Percentiles rank a stretch among this genome's conserved stretches.
phyloP scores from a whole-genome alignment of 257 asterid genomes.

The Gardenia jasminoides region DNA sequence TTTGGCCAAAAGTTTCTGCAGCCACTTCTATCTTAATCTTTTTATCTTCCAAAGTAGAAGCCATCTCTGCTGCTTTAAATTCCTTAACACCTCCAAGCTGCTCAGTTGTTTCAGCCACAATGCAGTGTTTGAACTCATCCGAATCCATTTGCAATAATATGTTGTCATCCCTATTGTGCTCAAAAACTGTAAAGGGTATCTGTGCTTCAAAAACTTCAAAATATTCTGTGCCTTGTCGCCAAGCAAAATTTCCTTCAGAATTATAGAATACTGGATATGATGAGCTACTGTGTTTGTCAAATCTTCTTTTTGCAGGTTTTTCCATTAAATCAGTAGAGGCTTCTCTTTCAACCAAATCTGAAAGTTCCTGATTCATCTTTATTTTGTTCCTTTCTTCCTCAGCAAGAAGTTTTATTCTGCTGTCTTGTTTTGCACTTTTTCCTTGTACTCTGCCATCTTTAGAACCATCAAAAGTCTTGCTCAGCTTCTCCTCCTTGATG shows the following conservation, averaged over 20 bases:
- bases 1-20: slow-evolving; percentile 17
- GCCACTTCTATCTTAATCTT: slow-evolving; percentile 28
- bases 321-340: slow-evolving; percentile 22
- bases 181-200: slow-evolving; percentile 26
- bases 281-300: slow-evolving; percentile 12
- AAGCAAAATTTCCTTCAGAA: slow-evolving; percentile 41
- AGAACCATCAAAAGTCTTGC: slow-evolving; percentile 26
- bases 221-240: slow-evolving; percentile 64
- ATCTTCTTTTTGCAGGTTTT: slow-evolving; percentile 23
- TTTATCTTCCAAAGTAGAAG: slow-evolving; percentile 30
- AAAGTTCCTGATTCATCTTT: slow-evolving; percentile 22
- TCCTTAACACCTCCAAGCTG: slow-evolving; percentile 29
- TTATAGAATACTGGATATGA: slow-evolving; percentile 24
- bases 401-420: slow-evolving; percentile 24
- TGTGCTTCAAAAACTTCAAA: slow-evolving; percentile 66
- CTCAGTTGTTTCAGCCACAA: slow-evolving; percentile 27
- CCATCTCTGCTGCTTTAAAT: slow-evolving; percentile 32
- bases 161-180: slow-evolving; percentile 29
- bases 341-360: slow-evolving; percentile 33
- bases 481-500: slow-evolving; percentile 34
- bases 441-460: slow-evolving; percentile 33
- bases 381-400: slow-evolving; percentile 34
- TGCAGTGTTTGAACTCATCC: slow-evolving; percentile 23
- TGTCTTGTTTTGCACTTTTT: slow-evolving; percentile 23
- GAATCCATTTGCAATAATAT: slow-evolving; percentile 26